Conservation (phyloP, 768 basidiomycete genomes). For the Antrodiella citrinella region DNA sequence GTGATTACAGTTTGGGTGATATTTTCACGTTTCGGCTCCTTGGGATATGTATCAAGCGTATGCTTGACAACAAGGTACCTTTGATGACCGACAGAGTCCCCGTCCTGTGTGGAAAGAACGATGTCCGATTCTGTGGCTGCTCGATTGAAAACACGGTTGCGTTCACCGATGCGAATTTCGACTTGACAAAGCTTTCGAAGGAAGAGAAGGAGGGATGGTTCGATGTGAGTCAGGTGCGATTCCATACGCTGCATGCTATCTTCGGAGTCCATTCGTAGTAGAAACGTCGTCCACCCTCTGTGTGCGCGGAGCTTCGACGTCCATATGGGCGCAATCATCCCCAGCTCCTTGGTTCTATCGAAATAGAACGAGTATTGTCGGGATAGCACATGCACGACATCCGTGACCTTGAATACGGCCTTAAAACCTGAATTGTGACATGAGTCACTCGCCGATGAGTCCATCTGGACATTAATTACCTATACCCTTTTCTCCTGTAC, state of each 20-base stretch:
- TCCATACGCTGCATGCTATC: constrained; percentile 7
- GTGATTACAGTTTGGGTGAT: constrained; percentile 13
- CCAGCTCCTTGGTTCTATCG: constrained; percentile 10
- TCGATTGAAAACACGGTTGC: constrained; percentile 2
- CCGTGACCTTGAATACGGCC: constrained; percentile 21
- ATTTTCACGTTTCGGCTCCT: constrained; percentile 12
- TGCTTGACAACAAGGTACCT: not conserved
- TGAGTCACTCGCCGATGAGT: too few relatives aligned
- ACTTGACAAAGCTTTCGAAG: constrained; percentile 15
- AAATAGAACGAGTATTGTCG: constrained; percentile 16
- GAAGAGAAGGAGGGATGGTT: constrained; percentile 18
- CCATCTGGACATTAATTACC: constrained; percentile 10
- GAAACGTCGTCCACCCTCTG: constrained; percentile 19
- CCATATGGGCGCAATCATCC: constrained; percentile 21
- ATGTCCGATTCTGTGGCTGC: not conserved
- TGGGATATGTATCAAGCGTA: constrained; percentile 1
- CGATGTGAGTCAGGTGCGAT: constrained; percentile 9
- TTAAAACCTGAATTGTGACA: constrained; percentile 15
- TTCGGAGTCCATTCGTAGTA: constrained; percentile 8
- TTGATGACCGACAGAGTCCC: not conserved
- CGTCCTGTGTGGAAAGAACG: not conserved
- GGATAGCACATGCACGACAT: constrained; percentile 16
- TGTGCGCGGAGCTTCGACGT: not conserved
- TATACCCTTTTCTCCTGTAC: constrained; percentile 23
- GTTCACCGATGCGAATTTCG: constrained; percentile 4